Evolutionary conservation across 495 filamentous ascomycete genomes (phyloP).

Genomic region (Neurospora hispaniola): DNA sequence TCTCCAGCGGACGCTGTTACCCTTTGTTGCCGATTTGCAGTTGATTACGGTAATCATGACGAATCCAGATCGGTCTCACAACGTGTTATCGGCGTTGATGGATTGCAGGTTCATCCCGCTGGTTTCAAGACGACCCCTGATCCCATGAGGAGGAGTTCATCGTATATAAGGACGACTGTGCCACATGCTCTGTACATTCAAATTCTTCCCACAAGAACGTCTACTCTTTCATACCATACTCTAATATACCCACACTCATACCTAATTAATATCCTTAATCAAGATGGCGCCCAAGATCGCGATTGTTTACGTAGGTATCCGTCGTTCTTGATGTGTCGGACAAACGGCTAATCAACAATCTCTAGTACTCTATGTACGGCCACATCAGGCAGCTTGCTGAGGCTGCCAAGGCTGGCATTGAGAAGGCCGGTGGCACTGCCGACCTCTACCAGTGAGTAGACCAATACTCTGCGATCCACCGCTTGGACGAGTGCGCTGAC

Average conservation of each 20-base stretch:
- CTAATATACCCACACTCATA: conserved; percentile 5
- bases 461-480: neutral
- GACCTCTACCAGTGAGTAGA: conserved; percentile 67
- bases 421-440: conserved; percentile 70
- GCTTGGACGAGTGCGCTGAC: conserved; percentile 1
- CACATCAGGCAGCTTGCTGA: conserved; percentile 78
- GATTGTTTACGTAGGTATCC: conserved; percentile 67
- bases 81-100: neutral
- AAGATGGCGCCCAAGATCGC: conserved; percentile 88
- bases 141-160: neutral
- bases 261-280: conserved; percentile 16
- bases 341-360: conserved; percentile 30
- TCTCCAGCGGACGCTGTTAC: neutral
- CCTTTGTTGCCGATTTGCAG: neutral
- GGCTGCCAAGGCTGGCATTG: conserved; percentile 83
- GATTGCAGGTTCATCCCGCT: neutral
- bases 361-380: conserved; percentile 85
- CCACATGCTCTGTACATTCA: neutral
- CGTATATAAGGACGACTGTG: neutral
- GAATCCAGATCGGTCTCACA: neutral
- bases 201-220: neutral
- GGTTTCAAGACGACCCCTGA: neutral
- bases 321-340: conserved; percentile 3
- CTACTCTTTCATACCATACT: neutral
- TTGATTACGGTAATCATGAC: neutral